A percentile compares a stretch with the other conserved stretches of the same genome.
Evolutionary conservation across 805 yeast species (phyloP).

Genomic region (Isabelozyma pseudorhagii): DNA sequence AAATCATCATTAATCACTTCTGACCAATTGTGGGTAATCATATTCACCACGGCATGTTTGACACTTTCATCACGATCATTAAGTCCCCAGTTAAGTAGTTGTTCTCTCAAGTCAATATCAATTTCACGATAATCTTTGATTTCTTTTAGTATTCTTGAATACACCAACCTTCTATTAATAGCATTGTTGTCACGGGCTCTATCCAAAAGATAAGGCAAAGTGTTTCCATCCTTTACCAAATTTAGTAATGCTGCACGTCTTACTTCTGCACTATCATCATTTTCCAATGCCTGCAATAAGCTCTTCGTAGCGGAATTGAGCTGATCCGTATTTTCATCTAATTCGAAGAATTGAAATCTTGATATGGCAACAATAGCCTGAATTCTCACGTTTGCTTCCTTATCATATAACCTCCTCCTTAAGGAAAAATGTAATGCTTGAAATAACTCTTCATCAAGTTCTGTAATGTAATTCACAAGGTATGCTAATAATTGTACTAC

Average conservation of each 20-base stretch:
- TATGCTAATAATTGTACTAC: constrained; percentile 73
- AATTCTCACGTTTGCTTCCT: constrained; percentile 74
- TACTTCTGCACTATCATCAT: constrained; percentile 86
- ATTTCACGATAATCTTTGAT: constrained; percentile 59
- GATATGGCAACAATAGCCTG: constrained; percentile 81
- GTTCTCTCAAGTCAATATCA: constrained; percentile 56
- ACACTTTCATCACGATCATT: constrained; percentile 81
- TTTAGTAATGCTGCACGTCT: constrained; percentile 80
- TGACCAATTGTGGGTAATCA: constrained; percentile 75
- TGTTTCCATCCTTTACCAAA: constrained; percentile 50
- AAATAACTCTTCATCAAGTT: constrained; percentile 70
- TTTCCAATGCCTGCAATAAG: constrained; percentile 51
- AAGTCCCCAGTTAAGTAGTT: constrained; percentile 77
- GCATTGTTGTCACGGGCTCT: constrained; percentile 80
- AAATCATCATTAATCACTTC: constrained; percentile 65
- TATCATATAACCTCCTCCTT: constrained; percentile 63
- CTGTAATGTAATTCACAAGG: constrained; percentile 67
- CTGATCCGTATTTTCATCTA: constrained; percentile 16
- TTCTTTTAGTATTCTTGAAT: constrained; percentile 62
- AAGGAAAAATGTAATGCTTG: constrained; percentile 60
- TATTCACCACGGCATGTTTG: constrained; percentile 62
- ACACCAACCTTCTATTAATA: constrained; percentile 69
- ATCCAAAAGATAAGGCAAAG: constrained; percentile 62
- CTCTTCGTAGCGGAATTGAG: constrained; percentile 14
- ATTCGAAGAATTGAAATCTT: constrained; percentile 56